Evolutionary conservation across 371 early-diverging fungal species (phyloP).

Genomic region (Mortierella sp.): DNA sequence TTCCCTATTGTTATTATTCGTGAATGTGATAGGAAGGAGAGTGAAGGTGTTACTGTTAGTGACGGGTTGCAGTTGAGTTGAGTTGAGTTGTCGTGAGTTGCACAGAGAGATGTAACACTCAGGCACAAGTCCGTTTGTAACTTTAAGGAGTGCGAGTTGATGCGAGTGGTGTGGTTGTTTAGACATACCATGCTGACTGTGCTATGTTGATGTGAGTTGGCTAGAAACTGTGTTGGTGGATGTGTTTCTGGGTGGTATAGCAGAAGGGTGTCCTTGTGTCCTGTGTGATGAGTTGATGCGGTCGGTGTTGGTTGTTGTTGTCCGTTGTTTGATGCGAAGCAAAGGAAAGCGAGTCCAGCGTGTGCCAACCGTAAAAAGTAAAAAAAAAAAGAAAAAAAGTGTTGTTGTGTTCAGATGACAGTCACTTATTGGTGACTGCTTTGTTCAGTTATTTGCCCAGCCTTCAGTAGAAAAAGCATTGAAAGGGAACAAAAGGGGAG

Average conservation of each 20-base stretch:
- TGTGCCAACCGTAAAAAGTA: background rate
- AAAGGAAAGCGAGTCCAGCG: background rate
- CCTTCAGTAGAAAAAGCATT: background rate
- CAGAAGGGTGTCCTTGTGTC: background rate
- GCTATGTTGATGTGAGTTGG: background rate
- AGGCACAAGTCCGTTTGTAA: background rate
- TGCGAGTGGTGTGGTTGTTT: no score
- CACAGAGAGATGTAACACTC: background rate
- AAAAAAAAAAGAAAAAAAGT: slow-evolving; percentile 1
- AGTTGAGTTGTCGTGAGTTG: background rate
- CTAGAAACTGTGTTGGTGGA: background rate
- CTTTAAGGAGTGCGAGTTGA: background rate
- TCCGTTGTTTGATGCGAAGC: background rate
- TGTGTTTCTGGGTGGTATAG: background rate
- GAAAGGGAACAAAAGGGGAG: background rate
- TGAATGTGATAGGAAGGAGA: background rate
- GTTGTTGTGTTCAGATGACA: background rate
- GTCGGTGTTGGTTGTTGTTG: background rate
- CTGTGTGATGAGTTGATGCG: background rate
- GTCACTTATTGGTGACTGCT: background rate
- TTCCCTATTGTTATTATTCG: slow-evolving; percentile 71
- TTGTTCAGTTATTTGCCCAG: background rate
- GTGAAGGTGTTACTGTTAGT: no score
- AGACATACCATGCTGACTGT: slow-evolving; percentile 6
- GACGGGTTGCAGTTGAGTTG: background rate